Evolutionary conservation across 192 early-diverging fungal genomes (phyloP).

Genomic region (Rhizophagus clarus): DNA sequence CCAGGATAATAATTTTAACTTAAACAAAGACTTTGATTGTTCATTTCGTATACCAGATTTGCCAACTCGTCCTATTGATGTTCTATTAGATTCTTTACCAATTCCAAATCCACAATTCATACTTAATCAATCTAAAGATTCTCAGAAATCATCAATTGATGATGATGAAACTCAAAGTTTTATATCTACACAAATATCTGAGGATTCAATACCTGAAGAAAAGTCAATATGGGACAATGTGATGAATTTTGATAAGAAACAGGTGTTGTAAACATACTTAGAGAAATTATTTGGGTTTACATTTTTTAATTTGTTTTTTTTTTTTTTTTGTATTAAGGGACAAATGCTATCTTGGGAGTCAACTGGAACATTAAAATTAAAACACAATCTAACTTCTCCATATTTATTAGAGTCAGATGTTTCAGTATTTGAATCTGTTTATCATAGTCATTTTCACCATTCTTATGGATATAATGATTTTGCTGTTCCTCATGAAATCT

Average conservation of each 20-base stretch:
- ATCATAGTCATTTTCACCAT: conserved; percentile 18
- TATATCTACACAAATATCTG: not conserved
- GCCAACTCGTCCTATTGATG: not conserved
- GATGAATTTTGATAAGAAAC: not conserved
- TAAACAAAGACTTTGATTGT: not conserved
- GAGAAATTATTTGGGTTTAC: not conserved
- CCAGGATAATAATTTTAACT: not conserved
- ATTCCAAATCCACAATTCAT: not conserved
- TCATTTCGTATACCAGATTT: conserved; percentile 10
- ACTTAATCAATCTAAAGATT: not conserved
- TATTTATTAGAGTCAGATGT: conserved; percentile 22
- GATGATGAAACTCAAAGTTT: not conserved
- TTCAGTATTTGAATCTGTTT: conserved; percentile 17
- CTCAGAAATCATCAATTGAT: not conserved
- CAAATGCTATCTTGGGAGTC: conserved; percentile 29
- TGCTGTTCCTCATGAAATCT: not conserved
- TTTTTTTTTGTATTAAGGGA: not conserved
- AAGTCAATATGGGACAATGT: not conserved
- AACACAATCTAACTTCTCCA: not conserved
- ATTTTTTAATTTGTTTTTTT: not conserved
- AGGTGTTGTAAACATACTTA: not conserved
- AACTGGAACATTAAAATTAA: not conserved
- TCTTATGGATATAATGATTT: not conserved
- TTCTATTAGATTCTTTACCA: conserved; percentile 8
- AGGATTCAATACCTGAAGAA: not conserved